Evolutionary conservation across 129 eudicot species (phyloP), one percentile per base, ranked within the genome.

Genomic region (Lactuca sativa): DNA sequence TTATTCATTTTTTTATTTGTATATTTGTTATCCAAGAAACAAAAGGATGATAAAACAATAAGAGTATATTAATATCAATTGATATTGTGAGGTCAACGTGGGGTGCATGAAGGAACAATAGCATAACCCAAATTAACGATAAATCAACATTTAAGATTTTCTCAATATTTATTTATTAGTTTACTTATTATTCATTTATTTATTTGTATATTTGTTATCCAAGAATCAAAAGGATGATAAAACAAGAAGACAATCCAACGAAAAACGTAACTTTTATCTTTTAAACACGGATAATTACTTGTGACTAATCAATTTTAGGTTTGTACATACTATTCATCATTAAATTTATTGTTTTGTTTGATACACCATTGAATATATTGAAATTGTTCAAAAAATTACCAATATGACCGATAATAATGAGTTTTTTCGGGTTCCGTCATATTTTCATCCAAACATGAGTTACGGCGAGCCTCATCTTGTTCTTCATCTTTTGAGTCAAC

Each of bases 51-150:
- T 25, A 25, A 25, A 25, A 25, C 30, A 25, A 25, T 25, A 25
- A 25, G 30, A 25, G 30, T 10, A 72, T 51, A 37, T 61, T 13
- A 56, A 30, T 57, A 69, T 57, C 44, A 44, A 21, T 30, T 43
- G 14, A 9, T 47, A 30, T 67, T 64, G 61, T 59, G 74, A 47
- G 36, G 11, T 34, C 59, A 67, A 75, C 80, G 80, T 67, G 74
- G 74, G 66, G 65, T 75, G 62, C 69, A 75, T 67, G 69, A 37
- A 75, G 67, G 48, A 67, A 67, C 69, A 67, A 53, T 49, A 48
- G 56, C 47, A 58, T 75, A 64, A 6, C 63, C 63, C 31, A 53
- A 72, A 38, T 36, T 36, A 73, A 32, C 21, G 32, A 54, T 56
- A 64, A 64, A 63, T 13, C 21, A 54, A 53, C 16, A 48, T 48